Conservation (phyloP, 768 basidiomycete genomes). For the Suillus weaverae region DNA sequence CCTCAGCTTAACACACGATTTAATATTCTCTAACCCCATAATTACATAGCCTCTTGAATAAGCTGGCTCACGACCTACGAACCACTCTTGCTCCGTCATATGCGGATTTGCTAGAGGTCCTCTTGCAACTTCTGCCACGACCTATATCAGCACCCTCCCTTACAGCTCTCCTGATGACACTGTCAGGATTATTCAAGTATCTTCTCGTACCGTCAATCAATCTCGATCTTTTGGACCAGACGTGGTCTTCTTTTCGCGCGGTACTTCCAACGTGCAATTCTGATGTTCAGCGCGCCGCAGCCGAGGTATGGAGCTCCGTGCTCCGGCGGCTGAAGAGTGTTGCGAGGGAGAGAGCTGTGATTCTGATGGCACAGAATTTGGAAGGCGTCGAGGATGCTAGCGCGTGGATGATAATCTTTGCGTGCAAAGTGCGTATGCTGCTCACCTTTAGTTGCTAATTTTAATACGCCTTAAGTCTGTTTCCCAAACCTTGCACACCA, state of each 20-base stretch:
- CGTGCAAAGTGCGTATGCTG: slow-evolving; percentile 61
- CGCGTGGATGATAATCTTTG: slow-evolving; percentile 75
- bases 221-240: slow-evolving; percentile 50
- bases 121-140: slow-evolving; percentile 58
- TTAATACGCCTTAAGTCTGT: slow-evolving; percentile 54
- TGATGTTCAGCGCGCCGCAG: slow-evolving; percentile 74
- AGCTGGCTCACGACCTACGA: slow-evolving; percentile 79
- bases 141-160: slow-evolving; percentile 61
- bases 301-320: slow-evolving; percentile 86
- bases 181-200: slow-evolving; percentile 70
- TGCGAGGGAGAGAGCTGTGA: slow-evolving; percentile 55
- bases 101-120: slow-evolving; percentile 48
- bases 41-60: slow-evolving; percentile 65
- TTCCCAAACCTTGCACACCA: slow-evolving; percentile 79
- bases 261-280: slow-evolving; percentile 59
- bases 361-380: slow-evolving; percentile 51
- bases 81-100: slow-evolving; percentile 70
- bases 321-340: slow-evolving; percentile 69
- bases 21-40: slow-evolving; percentile 12
- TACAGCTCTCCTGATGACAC: slow-evolving; percentile 63
- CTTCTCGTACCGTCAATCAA: slow-evolving; percentile 66
- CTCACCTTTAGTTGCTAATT: neutral
- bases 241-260: slow-evolving; percentile 56
- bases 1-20: neutral
- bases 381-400: slow-evolving; percentile 58